Evolutionary conservation across 352 stramenopile genomes (phyloP).

Genomic region (Phytophthora pseudosyringae): DNA sequence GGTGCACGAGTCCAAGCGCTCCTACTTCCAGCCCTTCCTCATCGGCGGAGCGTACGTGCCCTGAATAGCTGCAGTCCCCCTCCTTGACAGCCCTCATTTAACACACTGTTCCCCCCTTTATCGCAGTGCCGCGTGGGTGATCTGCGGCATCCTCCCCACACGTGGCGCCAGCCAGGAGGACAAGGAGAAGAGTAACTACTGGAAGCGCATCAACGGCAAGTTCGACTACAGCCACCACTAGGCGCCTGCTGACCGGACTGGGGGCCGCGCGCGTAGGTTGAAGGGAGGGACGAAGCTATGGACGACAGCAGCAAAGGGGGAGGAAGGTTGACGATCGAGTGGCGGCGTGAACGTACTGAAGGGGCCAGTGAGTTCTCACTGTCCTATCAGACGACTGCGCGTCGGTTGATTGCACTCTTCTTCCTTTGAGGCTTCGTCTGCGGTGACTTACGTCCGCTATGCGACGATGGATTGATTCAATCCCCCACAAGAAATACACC

Average conservation of each 20-base stretch:
- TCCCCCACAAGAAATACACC: slow-evolving; percentile 37
- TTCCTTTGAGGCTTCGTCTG: neutral
- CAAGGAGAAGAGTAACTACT: slow-evolving; percentile 88
- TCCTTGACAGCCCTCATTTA: slow-evolving; percentile 1
- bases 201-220: slow-evolving; percentile 86
- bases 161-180: slow-evolving; percentile 80
- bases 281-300: neutral
- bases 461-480: slow-evolving; percentile 22
- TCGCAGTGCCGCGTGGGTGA: slow-evolving; percentile 70
- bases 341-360: neutral
- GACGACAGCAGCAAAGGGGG: neutral
- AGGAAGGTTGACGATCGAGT: neutral
- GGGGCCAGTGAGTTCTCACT: slow-evolving; percentile 7
- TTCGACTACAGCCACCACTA: slow-evolving; percentile 84
- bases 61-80: neutral
- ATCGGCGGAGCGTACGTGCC: slow-evolving; percentile 71
- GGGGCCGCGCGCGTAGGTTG: slow-evolving; percentile 6
- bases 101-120: neutral
- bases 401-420: neutral
- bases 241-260: slow-evolving; percentile 16
- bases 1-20: slow-evolving; percentile 74
- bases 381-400: slow-evolving; percentile 1
- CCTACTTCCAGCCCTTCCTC: slow-evolving; percentile 88
- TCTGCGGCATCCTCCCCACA: slow-evolving; percentile 86
- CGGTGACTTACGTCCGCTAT: slow-evolving; percentile 5